Base-by-base conservation (phyloP, 2,329 filamentous ascomycete species). In the Aschersonia sp. region DNA sequence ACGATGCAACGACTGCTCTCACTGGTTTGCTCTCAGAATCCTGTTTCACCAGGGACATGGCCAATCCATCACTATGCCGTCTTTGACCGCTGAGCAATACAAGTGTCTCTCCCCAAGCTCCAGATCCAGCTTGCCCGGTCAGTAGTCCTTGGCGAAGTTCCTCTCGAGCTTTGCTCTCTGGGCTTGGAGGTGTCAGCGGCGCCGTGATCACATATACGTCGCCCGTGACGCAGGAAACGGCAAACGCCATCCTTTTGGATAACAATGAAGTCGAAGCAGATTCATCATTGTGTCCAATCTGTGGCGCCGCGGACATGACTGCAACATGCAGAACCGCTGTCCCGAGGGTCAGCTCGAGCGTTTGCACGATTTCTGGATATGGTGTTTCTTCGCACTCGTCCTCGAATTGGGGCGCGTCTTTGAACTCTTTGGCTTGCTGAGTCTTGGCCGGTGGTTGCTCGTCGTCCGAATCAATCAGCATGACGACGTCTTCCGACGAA, bases 391-490 rank as follows among this genome's bases (percentile, higher is more conserved):
- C 67, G 37, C 66, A 57, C 5, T 63, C 63, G 8, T 76, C 74
- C 51, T 79, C 75, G 50, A 82, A 82, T 50, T 77, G 68, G 6
- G 77, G 73, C 48, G 71, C 72, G 56, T 81, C 75, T 47, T 72
- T 68, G 49, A 64, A 68, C n/a, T 59, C 58, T 9, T 56, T 53
- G 37, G 55, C 44, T 42, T 51, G 52, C 52, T 62, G 54, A 45
- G 62, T 53, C 46, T 68, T 63, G 14, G 63, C 50, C 2, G 65
- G 53, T 2, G 63, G 57, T 31, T 70, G 69, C 32, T 81, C 78
- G 6, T 79, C 76, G 54, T 82, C 78, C 1, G 76, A 81, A 55
- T 82, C 78, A 47, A 82, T 71, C 12, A 80, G 68, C 72, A 82
- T 80, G 31, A 81, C 68, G 4, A 70, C 65, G 56, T 79, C 75